These are phyloP conservation scores for Brassica rapa DNA, from an alignment of 345 rosid genomes.

Conservation along the genomic window DNA sequence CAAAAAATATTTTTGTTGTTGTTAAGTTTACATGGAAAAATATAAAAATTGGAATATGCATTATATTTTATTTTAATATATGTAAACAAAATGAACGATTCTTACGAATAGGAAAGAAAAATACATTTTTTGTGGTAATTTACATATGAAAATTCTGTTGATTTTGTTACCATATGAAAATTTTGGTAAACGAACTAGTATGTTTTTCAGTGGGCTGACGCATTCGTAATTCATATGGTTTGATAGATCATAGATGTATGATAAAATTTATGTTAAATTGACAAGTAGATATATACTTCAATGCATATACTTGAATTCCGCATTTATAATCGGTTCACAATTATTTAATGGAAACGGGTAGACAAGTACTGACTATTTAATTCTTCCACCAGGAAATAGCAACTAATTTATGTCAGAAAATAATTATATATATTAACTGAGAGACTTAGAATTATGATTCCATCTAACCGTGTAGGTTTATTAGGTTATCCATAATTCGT, in stretches of 20 bases:
- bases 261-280: slow-evolving; percentile 20
- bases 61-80: background rate
- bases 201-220: background rate
- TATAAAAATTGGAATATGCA: background rate
- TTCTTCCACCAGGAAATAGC: slow-evolving; percentile 40
- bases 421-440: slow-evolving; percentile 7
- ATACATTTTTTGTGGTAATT: too few species aligned
- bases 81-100: background rate
- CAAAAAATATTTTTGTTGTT: background rate
- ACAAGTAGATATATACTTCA: slow-evolving; percentile 33
- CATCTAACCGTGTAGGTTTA: slow-evolving; percentile 20
- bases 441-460: slow-evolving; percentile 15
- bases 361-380: slow-evolving; percentile 43
- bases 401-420: slow-evolving; percentile 36
- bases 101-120: background rate
- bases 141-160: too few species aligned
- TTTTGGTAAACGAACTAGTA: background rate
- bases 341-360: slow-evolving; percentile 35
- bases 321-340: slow-evolving; percentile 28
- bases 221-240: slow-evolving; percentile 12
- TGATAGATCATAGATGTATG: slow-evolving; percentile 4
- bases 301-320: slow-evolving; percentile 30
- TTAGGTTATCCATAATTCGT: background rate
- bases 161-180: background rate
- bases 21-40: background rate